Base-by-base conservation (phyloP, 1,284 basidiomycete species). In the Phellopilus nigrolimitatus region DNA sequence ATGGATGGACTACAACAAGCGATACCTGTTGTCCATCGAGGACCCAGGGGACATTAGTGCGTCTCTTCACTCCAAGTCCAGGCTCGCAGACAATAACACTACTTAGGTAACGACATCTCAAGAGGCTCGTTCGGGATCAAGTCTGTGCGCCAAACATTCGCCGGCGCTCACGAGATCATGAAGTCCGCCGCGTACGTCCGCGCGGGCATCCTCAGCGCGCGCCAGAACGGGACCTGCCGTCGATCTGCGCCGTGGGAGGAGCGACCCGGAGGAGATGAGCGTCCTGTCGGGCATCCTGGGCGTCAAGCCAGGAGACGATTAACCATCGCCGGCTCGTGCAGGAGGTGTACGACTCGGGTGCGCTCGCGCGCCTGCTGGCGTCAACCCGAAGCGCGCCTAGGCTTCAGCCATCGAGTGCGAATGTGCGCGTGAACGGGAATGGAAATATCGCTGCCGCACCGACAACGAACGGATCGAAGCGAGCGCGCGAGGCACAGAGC, bases 81-180 rank as follows among this genome's bases (percentile, higher is more conserved):
- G n/a, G n/a, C n/a, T n/a, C n/a, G n/a, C n/a, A n/a, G n/a, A n/a
- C n/a, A n/a, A n/a, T n/a, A n/a, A n/a, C n/a, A n/a, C n/a, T n/a
- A n/a, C n/a, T n/a, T n/a, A 95, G 91, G 82, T 33, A 98, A 98
- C 65, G 95, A 99, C 68, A 92, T 99, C 34, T 92, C 93, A 0
- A 82, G 78, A 44, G 91, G 91, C 2, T 94, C 94, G 0, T 95
- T 82, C 66, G 84, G 83, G 21, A 91, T 98, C 56, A 72, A 78
- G 28, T 84, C 84, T 61, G 92, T 98, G 39, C 81, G 86, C 17
- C 79, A 83, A 49, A 88, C 91, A 0, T 75, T 98, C 50, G 84
- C 86, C 0, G 95, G 95, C 3, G 95, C 95, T 2, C 84, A 84
- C 69, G 84, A 84, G 48, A 85, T 95, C 30, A 77, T 99, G 62